Percentiles rank a stretch among this genome's conserved stretches.
Evolutionary conservation across 2,329 filamentous ascomycete genomes (phyloP).

Genomic region (Venturia nashicola): DNA sequence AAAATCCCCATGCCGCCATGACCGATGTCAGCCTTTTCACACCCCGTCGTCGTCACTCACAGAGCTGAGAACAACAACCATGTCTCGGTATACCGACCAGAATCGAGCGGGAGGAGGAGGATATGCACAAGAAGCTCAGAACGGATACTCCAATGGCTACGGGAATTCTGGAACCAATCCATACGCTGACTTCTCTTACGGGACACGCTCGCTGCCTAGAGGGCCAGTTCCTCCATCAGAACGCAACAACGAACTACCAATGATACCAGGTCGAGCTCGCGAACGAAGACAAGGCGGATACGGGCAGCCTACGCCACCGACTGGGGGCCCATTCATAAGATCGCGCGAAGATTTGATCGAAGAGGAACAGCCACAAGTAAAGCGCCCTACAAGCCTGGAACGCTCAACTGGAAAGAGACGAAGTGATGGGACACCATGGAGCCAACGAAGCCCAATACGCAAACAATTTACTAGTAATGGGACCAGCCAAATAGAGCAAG

Average conservation of each 20-base stretch:
- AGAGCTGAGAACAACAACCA: background rate
- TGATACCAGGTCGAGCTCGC: slow-evolving; percentile 2
- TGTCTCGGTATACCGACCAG: background rate
- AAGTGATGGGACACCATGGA: slow-evolving; percentile 25
- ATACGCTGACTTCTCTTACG: slow-evolving; percentile 13
- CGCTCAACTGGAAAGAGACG: slow-evolving; percentile 27
- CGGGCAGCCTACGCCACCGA: background rate
- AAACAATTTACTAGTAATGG: slow-evolving; percentile 8
- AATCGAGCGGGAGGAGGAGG: background rate
- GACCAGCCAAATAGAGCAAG: slow-evolving; percentile 32
- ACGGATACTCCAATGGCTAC: slow-evolving; percentile 26
- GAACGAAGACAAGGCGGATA: slow-evolving; percentile 6
- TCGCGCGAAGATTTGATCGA: slow-evolving; percentile 8
- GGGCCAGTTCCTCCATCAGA: background rate
- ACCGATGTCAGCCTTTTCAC: background rate
- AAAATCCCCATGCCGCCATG: background rate
- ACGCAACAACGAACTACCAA: background rate
- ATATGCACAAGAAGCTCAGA: slow-evolving; percentile 6
- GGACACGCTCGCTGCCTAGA: background rate
- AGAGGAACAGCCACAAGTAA: slow-evolving; percentile 19
- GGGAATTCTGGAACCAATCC: slow-evolving; percentile 12
- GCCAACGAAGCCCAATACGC: slow-evolving; percentile 16
- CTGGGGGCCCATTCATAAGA: background rate
- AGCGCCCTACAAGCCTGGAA: slow-evolving; percentile 28
- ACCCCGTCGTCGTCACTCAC: background rate